These are phyloP conservation scores for Scedosporium boydii DNA, from an alignment of 2,329 filamentous ascomycete genomes.

Conservation along the genomic window DNA sequence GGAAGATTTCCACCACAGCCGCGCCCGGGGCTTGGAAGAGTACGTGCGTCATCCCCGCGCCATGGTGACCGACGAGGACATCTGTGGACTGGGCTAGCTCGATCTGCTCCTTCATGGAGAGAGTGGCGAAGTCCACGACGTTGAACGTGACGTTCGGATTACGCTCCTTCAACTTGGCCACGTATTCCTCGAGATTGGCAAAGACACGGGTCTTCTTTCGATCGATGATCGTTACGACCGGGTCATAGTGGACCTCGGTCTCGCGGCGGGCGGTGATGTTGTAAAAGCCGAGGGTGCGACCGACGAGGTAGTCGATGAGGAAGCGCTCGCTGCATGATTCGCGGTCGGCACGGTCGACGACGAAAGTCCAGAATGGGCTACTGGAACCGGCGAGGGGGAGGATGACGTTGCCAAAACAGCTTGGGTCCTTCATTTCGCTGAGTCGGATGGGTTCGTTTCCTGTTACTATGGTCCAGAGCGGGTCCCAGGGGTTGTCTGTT, in stretches of 20 bases:
- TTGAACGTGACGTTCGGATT: conserved; percentile 19
- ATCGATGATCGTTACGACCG: conserved; percentile 25
- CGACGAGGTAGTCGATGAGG: conserved; percentile 18
- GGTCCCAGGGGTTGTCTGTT: conserved; percentile 21
- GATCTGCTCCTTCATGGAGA: conserved; percentile 27
- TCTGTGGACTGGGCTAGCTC: conserved; percentile 24
- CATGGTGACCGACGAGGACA: conserved; percentile 32
- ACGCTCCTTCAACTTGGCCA: conserved; percentile 15
- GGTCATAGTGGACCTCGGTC: conserved; percentile 8
- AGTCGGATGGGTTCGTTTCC: conserved; percentile 19
- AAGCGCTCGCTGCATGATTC: conserved; percentile 19
- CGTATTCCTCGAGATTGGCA: conserved; percentile 15
- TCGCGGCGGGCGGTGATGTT: conserved; percentile 10
- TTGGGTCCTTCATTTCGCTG: conserved; percentile 12
- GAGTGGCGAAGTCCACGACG: conserved; percentile 26
- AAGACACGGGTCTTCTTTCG: conserved; percentile 22
- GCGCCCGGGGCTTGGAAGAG: conserved; percentile 27
- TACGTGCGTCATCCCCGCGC: conserved; percentile 30
- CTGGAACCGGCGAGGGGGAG: conserved; percentile 28
- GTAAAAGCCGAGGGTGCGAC: conserved; percentile 21
- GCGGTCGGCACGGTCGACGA: conserved; percentile 25
- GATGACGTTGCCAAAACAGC: conserved; percentile 21
- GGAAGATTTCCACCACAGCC: conserved; percentile 32
- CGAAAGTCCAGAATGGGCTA: conserved; percentile 27
- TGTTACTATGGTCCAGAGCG: conserved; percentile 27